Base-by-base conservation (phyloP, 495 filamentous ascomycete species). In the Physcia stellaris region DNA sequence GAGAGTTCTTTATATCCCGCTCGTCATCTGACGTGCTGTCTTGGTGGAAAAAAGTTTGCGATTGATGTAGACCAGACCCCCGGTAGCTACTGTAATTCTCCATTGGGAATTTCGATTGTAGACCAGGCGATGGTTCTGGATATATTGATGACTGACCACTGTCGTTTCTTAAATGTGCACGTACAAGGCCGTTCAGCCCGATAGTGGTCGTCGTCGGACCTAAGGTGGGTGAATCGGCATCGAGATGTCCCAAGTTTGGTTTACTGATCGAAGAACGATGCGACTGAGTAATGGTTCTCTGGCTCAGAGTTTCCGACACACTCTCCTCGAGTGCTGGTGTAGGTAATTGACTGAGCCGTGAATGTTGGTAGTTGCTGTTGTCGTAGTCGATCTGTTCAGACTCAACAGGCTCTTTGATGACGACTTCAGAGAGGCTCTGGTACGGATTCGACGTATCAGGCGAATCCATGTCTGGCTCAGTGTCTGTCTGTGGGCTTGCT, bases 111-210 rank as follows among this genome's bases (percentile, higher is more conserved):
- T 58, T 58, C 4, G 62, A 60, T 6, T 56, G 59, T 2, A 55
- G 43, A n/a, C 50, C 49, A 21, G 61, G 58, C 2, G 70, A 64
- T 26, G 59, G 59, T 7, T 62, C 60, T 26, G 67, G 76, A 53
- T 77, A 83, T 31, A 90, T 66, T 0, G 86, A 88, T 17, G 86
- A 94, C 28, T 69, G 64, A 39, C 79, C 79, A 58, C 90, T 96
- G 37, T 80, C 74, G 11, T 73, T 73, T 17, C 90, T 79, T 11
- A 99, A 67, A 58, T 96, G 92, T 40, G 86, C 77, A 22, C 80
- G 79, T 26, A 95, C 77, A 56, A 95, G 69, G 15, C 82, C 81
- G 51, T 77, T 86, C 15, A 95, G 65, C 16, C 37, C 31, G 18
- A 24, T 22, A 12, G 39, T 26, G 19, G 33, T 35, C 7, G 20